Base-by-base conservation (phyloP, 129 eudicot genomes). In the Lactuca sativa region DNA sequence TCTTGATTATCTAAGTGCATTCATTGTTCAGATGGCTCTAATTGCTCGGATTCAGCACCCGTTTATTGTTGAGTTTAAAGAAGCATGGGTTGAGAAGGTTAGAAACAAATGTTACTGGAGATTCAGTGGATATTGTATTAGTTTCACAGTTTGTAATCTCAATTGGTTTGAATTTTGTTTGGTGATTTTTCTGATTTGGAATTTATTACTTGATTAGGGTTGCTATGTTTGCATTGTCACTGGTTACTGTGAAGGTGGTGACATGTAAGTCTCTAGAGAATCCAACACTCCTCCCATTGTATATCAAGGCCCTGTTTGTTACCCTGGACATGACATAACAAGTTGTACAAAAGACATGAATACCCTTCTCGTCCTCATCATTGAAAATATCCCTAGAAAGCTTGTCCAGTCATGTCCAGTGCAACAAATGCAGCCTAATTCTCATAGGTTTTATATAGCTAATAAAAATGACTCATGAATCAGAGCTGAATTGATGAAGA, bases 71-170 rank as follows among this genome's bases (percentile, higher is more conserved):
- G 97, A 93, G 71, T 93, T 82, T 44, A 93, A 93, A 82, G 99
- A 93, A 80, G 99, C 99, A 16, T 93, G 99, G 99, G 99, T 93
- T 37, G 99, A 93, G 78, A 93, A 93, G 97, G 99, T 93, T 77
- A 69, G 79, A 63, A 32, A 47, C 71, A 17, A 16, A 12, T 67
- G 47, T 59, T 58, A 43, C 58, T 65, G 48, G 62, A 55, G 14
- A 59, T 61, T 38, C 11, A 5, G 30, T 12, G 53, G 43, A 62
- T 52, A 53, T 10, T 62, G 40, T 48, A 62, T 9, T 62, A 37
- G 32, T 58, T 60, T 49, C 11, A 51, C 32, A n/a, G 13, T 41
- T 6, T 65, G 52, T 56, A 15, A 43, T 73, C 12, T 25, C 21
- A 55, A 55, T 56, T 66, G 17, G 47, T 66, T 49, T 44, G 53